phyloP scores from a whole-genome alignment of 345 rosid species.

The Hibiscus tridactylites region DNA sequence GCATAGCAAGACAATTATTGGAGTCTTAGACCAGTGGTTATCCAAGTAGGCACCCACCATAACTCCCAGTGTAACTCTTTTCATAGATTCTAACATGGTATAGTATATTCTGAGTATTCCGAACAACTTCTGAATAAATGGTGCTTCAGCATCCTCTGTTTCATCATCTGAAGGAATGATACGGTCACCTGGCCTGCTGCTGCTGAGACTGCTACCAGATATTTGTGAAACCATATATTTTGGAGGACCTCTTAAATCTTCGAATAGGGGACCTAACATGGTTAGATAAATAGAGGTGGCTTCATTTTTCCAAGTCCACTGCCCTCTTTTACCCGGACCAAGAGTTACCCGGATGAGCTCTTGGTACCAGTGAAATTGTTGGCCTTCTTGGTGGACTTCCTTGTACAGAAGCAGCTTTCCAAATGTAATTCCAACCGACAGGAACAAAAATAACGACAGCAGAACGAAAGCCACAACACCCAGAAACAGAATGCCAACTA shows the following conservation, averaged over 20 bases:
- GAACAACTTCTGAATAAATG: constrained; percentile 78
- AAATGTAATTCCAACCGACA: constrained; percentile 70
- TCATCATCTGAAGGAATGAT: constrained; percentile 91
- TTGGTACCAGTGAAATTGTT: constrained; percentile 79
- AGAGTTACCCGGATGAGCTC: constrained; percentile 73
- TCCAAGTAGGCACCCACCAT: constrained; percentile 55
- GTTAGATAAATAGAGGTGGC: constrained; percentile 32
- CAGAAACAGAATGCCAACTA: constrained; percentile 55
- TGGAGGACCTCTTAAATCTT: constrained; percentile 92
- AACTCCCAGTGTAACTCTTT: constrained; percentile 54
- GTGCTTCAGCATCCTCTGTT: constrained; percentile 93
- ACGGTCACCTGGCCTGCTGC: constrained; percentile 36
- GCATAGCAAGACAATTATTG: constrained; percentile 43
- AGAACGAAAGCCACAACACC: constrained; percentile 39
- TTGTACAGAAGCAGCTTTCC: constrained; percentile 89
- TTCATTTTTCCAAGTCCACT: constrained; percentile 82
- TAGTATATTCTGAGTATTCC: constrained; percentile 94
- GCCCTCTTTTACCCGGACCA: constrained; percentile 94
- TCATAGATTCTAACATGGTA: constrained; percentile 55
- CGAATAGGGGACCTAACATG: constrained; percentile 66
- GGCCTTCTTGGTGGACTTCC: constrained; percentile 87
- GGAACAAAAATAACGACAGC: constrained; percentile 58
- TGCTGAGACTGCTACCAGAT: constrained; percentile 35
- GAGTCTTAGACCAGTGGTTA: constrained; percentile 38
- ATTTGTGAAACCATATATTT: constrained; percentile 94